phyloP scores from a whole-genome alignment of 495 filamentous ascomycete species.

The Pseudoneurospora amorphoporcata region DNA sequence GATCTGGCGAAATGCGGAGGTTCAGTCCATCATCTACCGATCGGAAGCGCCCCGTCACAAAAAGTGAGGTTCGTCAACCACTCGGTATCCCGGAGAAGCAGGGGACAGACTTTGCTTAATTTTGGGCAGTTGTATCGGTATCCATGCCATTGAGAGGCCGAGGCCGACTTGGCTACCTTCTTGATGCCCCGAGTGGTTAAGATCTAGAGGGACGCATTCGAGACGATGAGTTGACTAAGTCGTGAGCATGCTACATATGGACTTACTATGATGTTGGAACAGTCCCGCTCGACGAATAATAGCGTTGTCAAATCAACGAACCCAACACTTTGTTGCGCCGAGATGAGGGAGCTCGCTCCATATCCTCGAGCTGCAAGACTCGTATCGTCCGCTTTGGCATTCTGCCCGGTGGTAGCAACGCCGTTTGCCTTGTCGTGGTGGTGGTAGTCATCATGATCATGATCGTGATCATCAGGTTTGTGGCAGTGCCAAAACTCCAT shows the following conservation, averaged over 20 bases:
- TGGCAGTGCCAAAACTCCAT: slow-evolving; percentile 99
- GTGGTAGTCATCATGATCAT: slow-evolving; percentile 15
- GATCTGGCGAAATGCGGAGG: slow-evolving; percentile 41
- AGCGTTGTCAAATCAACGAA: slow-evolving; percentile 76
- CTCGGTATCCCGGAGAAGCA: slow-evolving; percentile 15
- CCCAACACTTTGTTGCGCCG: slow-evolving; percentile 51
- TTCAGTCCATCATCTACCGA: slow-evolving; percentile 16
- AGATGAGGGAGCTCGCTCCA: slow-evolving; percentile 58
- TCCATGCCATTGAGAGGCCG: slow-evolving; percentile 49
- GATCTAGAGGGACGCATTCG: neutral
- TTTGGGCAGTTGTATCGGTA: slow-evolving; percentile 92
- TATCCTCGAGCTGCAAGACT: slow-evolving; percentile 57
- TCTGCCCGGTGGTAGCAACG: slow-evolving; percentile 1
- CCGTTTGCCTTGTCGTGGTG: neutral
- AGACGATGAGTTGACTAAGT: slow-evolving; percentile 6
- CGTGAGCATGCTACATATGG: neutral
- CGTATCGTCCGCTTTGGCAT: slow-evolving; percentile 25
- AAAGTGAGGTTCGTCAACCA: slow-evolving; percentile 13
- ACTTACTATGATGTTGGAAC: slow-evolving; percentile 53
- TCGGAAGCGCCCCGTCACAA: slow-evolving; percentile 20
- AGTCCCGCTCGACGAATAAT: slow-evolving; percentile 55
- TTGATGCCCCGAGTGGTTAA: slow-evolving; percentile 51
- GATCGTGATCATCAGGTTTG: slow-evolving; percentile 50
- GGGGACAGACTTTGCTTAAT: slow-evolving; percentile 35
- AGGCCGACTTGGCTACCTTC: slow-evolving; percentile 66